Conservation (phyloP, 2,329 filamentous ascomycete genomes). For the Fusarium odoratissimum region DNA sequence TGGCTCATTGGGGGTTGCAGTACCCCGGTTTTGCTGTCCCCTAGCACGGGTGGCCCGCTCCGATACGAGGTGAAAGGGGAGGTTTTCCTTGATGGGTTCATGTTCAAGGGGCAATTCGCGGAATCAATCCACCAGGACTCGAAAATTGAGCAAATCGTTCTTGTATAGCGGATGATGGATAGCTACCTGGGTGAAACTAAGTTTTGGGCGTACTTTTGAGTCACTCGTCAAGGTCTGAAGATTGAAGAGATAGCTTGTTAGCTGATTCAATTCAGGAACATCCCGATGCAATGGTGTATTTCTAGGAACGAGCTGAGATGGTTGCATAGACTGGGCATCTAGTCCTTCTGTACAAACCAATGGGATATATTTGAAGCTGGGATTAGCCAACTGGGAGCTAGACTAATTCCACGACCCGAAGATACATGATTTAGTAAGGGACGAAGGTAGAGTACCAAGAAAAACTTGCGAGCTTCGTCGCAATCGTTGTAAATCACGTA, state of each 20-base stretch:
- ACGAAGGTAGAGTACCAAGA: background rate
- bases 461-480: too few species aligned
- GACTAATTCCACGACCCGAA: background rate
- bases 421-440: background rate
- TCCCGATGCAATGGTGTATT: background rate
- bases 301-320: background rate
- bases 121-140: background rate
- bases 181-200: background rate
- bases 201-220: background rate
- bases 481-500: too few species aligned
- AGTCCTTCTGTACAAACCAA: background rate
- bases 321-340: accelerated
- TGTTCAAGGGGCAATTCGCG: background rate
- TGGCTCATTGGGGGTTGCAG: background rate
- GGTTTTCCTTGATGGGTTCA: background rate
- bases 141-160: background rate
- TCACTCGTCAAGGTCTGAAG: background rate
- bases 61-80: background rate
- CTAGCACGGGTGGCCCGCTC: accelerated
- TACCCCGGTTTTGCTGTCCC: background rate
- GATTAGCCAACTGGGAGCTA: too few species aligned
- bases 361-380: background rate
- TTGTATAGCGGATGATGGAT: background rate
- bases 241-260: background rate
- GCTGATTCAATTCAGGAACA: background rate